These are phyloP conservation scores for Ogataea degrootiae DNA, from an alignment of 805 yeast species.

Conservation along the genomic window DNA sequence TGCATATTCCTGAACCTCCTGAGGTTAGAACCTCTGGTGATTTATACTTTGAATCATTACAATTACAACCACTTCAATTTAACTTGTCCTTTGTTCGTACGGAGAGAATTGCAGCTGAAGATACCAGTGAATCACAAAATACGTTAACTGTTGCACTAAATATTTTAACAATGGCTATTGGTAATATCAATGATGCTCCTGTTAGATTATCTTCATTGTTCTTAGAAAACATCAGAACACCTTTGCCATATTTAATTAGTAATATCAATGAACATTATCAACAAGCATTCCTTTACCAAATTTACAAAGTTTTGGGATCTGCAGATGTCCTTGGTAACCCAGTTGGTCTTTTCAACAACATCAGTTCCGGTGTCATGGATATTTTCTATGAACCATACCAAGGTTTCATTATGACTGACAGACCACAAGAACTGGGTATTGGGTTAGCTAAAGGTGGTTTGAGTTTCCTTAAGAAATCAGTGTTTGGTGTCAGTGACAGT, in stretches of 20 bases:
- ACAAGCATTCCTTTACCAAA: slow-evolving; percentile 86
- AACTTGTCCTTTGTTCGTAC: slow-evolving; percentile 90
- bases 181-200: slow-evolving; percentile 96
- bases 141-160: slow-evolving; percentile 74
- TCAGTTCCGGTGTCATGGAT: slow-evolving; percentile 94
- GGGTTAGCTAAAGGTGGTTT: slow-evolving; percentile 95
- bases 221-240: slow-evolving; percentile 85
- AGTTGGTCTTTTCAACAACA: slow-evolving; percentile 88
- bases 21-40: slow-evolving; percentile 52
- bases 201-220: slow-evolving; percentile 81
- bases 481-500: slow-evolving; percentile 92
- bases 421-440: slow-evolving; percentile 94
- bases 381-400: slow-evolving; percentile 96
- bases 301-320: slow-evolving; percentile 89
- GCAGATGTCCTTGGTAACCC: slow-evolving; percentile 97
- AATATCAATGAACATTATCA: slow-evolving; percentile 81
- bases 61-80: slow-evolving; percentile 85
- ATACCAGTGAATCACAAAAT: slow-evolving; percentile 51
- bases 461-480: slow-evolving; percentile 89
- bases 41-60: slow-evolving; percentile 86
- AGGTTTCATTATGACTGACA: slow-evolving; percentile 88
- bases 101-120: slow-evolving; percentile 65
- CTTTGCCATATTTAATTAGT: slow-evolving; percentile 65
- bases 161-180: slow-evolving; percentile 92
- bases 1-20: slow-evolving; percentile 70